These are phyloP conservation scores for Achlya hypogyna DNA, from an alignment of 352 stramenopile genomes.

Conservation along the genomic window DNA sequence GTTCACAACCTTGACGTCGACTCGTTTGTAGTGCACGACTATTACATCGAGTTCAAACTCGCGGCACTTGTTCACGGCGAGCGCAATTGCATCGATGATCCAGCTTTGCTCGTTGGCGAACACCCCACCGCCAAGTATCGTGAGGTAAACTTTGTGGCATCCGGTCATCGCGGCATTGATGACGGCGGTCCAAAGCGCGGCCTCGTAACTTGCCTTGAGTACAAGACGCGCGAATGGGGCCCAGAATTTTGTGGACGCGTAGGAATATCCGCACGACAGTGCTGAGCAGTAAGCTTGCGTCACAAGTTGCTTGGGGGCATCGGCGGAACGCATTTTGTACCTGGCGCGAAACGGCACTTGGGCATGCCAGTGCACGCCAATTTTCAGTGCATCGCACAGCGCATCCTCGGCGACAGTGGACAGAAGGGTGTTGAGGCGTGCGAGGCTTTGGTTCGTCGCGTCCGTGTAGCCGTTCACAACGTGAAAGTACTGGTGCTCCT, in stretches of 20 bases:
- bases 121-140: conserved; percentile 22
- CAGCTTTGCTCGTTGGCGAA: conserved; percentile 21
- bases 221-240: conserved; percentile 21
- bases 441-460: not conserved
- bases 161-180: conserved; percentile 13
- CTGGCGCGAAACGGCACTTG: conserved; percentile 17
- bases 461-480: conserved; percentile 27
- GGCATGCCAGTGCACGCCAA: conserved; percentile 26
- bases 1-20: too few species aligned
- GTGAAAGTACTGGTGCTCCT: conserved; percentile 15
- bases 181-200: conserved; percentile 18
- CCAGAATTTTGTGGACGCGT: not conserved
- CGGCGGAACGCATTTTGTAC: not conserved
- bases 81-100: conserved; percentile 22
- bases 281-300: conserved; percentile 28
- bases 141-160: conserved; percentile 20
- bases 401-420: not conserved
- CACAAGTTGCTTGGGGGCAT: not conserved
- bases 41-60: conserved; percentile 2
- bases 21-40: not conserved
- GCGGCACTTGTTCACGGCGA: not conserved
- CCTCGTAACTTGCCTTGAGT: conserved; percentile 23
- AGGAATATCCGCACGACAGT: conserved; percentile 22
- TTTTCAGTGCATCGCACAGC: conserved; percentile 5
- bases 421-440: not conserved